Percentiles rank a stretch among this genome's conserved stretches.
These are phyloP conservation scores for Neurospora sp. DNA, from an alignment of 495 filamentous ascomycete genomes.

Conservation along the genomic window DNA sequence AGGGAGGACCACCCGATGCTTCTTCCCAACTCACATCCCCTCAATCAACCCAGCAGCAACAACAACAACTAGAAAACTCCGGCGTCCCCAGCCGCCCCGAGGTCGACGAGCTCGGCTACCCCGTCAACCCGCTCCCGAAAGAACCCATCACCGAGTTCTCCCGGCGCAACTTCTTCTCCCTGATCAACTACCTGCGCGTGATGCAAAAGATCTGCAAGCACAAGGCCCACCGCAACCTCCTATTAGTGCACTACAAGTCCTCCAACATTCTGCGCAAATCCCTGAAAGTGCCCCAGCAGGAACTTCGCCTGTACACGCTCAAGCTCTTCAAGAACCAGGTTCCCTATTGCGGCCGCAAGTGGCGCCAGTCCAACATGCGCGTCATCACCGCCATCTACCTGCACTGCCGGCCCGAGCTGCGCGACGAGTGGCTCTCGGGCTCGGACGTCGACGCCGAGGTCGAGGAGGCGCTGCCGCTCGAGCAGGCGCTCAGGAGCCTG, in stretches of 20 bases:
- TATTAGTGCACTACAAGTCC: conserved; percentile 91
- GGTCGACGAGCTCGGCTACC: conserved; percentile 82
- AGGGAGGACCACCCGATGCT: conserved; percentile 1
- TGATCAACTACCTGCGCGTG: conserved; percentile 86
- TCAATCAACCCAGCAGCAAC: neutral
- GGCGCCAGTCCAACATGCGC: conserved; percentile 96
- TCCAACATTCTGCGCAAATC: conserved; percentile 79
- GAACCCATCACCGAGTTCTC: conserved; percentile 84
- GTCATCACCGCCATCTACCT: conserved; percentile 96
- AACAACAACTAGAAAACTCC: conserved; percentile 32
- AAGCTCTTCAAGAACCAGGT: conserved; percentile 98
- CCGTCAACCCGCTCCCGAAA: conserved; percentile 50
- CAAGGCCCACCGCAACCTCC: conserved; percentile 86
- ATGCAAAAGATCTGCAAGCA: conserved; percentile 95
- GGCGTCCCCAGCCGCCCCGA: conserved; percentile 54
- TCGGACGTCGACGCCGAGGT: conserved; percentile 86
- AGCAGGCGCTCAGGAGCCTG: conserved; percentile 75
- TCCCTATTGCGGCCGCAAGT: conserved; percentile 94
- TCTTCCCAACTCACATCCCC: neutral
- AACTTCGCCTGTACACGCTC: conserved; percentile 84
- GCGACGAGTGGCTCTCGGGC: conserved; percentile 92
- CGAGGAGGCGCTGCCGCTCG: conserved; percentile 80
- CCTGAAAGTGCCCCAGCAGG: conserved; percentile 79
- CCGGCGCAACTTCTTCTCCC: conserved; percentile 86
- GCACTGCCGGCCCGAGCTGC: conserved; percentile 80